phyloP scores from a whole-genome alignment of 2,329 filamentous ascomycete species.

The Fusarium sp. region DNA sequence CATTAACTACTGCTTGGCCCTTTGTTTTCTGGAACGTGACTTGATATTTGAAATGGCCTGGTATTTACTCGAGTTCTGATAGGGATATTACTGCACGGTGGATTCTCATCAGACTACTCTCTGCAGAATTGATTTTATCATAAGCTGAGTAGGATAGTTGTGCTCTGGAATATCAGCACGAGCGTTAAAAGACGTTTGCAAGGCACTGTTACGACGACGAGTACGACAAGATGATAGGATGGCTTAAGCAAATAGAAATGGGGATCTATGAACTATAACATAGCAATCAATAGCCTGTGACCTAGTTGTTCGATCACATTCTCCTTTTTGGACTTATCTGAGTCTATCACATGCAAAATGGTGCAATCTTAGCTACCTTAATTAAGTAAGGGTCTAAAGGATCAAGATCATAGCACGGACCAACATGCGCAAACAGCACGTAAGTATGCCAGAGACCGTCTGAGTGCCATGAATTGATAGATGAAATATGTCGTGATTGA shows the following conservation, averaged over 20 bases:
- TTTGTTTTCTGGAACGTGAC: background rate
- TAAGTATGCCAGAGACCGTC: background rate
- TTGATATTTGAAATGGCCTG: background rate
- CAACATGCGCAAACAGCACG: background rate
- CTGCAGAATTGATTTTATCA: background rate
- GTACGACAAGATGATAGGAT: too few species aligned
- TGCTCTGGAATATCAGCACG: background rate
- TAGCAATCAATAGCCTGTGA: background rate
- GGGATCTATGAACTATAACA: background rate
- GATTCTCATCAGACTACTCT: background rate
- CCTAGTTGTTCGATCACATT: background rate
- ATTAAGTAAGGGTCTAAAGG: background rate
- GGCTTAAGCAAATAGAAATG: background rate
- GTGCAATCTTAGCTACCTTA: background rate
- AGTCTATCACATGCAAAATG: slow-evolving; percentile 22
- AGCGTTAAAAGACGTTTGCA: background rate
- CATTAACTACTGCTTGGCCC: background rate
- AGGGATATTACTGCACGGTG: background rate
- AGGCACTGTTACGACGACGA: background rate
- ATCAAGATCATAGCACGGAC: slow-evolving; percentile 3
- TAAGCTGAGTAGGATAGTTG: background rate
- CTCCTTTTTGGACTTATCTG: background rate
- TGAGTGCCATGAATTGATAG: background rate
- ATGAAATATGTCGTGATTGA: background rate
- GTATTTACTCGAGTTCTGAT: background rate